phyloP scores from a whole-genome alignment of 2,329 filamentous ascomycete genomes.

The Phialocephala subalpina region DNA sequence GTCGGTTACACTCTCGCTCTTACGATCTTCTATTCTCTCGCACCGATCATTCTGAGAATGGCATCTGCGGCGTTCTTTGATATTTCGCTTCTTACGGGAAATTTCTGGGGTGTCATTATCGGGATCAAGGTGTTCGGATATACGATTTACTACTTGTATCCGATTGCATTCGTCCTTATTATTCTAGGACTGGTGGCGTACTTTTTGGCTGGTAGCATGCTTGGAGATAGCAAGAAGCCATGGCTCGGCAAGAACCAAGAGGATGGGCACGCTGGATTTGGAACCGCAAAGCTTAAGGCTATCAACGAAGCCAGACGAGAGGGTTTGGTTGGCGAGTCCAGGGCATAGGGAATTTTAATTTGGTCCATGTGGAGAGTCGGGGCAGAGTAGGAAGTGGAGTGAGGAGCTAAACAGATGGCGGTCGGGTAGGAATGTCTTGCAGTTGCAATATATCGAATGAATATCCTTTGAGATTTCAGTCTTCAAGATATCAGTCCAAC shows the following conservation, averaged over 20 bases:
- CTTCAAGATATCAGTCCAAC: too few species aligned
- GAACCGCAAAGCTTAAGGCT: constrained; percentile 84
- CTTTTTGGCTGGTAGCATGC: constrained; percentile 81
- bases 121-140: constrained; percentile 87
- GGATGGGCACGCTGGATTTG: constrained; percentile 78
- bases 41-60: constrained; percentile 88
- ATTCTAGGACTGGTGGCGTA: constrained; percentile 86
- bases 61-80: constrained; percentile 95
- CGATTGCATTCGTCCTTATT: constrained; percentile 93
- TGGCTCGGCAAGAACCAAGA: constrained; percentile 93
- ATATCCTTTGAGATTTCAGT: too few species aligned
- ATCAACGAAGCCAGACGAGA: constrained; percentile 59
- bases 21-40: constrained; percentile 85
- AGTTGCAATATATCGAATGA: too few species aligned
- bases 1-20: constrained; percentile 89
- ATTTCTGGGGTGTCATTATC: constrained; percentile 97
- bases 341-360: too few species aligned
- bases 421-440: too few species aligned
- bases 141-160: constrained; percentile 87
- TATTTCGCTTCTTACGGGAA: constrained; percentile 90
- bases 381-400: too few species aligned
- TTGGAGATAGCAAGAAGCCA: constrained; percentile 92
- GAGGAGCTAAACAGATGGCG: too few species aligned
- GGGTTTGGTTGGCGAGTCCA: constrained; percentile 30
- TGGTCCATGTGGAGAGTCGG: too few species aligned